These are phyloP conservation scores for Metschnikowia dekortorum DNA, from an alignment of 805 yeast genomes.

Conservation along the genomic window DNA sequence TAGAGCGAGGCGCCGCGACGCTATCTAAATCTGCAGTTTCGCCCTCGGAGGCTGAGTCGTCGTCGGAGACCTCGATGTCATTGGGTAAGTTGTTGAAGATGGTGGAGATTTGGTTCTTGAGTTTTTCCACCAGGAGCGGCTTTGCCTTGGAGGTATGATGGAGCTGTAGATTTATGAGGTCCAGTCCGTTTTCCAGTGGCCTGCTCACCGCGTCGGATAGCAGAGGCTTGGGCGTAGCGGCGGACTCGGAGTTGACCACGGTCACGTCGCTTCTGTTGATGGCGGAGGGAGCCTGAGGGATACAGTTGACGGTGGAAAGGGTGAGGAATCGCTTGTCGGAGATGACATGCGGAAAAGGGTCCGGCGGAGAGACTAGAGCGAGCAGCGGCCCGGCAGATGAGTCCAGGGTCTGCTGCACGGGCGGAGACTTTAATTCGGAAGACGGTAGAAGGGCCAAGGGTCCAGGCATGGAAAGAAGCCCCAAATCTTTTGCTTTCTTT, in stretches of 20 bases:
- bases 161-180: slow-evolving; percentile 1
- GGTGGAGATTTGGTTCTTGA: slow-evolving; percentile 32
- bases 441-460: neutral
- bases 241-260: slow-evolving; percentile 29
- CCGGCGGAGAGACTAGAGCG: neutral
- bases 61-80: slow-evolving; percentile 44
- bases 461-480: neutral
- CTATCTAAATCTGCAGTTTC: slow-evolving; percentile 25
- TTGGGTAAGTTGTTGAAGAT: slow-evolving; percentile 44
- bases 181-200: neutral
- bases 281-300: slow-evolving; percentile 19
- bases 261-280: slow-evolving; percentile 27
- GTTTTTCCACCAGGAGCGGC: slow-evolving; percentile 14
- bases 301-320: slow-evolving; percentile 21
- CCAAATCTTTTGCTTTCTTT: neutral
- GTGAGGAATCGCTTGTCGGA: slow-evolving; percentile 34
- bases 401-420: neutral
- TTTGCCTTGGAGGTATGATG: slow-evolving; percentile 2
- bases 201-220: neutral
- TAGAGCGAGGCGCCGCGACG: neutral
- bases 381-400: neutral
- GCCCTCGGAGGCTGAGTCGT: slow-evolving; percentile 41
- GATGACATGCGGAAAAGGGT: slow-evolving; percentile 24
- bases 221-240: neutral
- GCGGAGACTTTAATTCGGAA: neutral